A percentile compares a stretch with the other conserved stretches of the same genome.
These are phyloP conservation scores for Taphrina sp. DNA, from an alignment of 1,139 yeast species.

Conservation along the genomic window DNA sequence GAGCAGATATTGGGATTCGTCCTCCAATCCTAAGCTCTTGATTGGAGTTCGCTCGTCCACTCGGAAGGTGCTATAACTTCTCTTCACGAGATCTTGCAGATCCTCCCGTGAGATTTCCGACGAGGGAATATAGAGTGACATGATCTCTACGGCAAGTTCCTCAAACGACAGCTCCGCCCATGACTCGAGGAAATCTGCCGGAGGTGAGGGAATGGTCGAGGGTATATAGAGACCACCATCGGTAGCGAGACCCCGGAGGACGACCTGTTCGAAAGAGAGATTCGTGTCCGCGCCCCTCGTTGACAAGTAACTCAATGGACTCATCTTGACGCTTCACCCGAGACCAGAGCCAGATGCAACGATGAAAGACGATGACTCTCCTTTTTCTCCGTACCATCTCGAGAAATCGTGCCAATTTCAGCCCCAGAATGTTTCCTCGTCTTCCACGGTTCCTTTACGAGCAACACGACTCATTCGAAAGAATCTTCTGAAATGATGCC, in stretches of 20 bases:
- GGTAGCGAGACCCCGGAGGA: conserved; percentile 83
- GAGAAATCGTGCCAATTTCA: neutral
- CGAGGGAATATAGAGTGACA: conserved; percentile 70
- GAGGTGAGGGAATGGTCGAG: conserved; percentile 68
- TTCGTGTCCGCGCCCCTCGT: conserved; percentile 35
- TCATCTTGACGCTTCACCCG: neutral
- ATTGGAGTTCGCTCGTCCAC: conserved; percentile 83
- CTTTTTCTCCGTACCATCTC: neutral
- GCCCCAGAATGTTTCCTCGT: too few relatives aligned
- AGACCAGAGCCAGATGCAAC: neutral
- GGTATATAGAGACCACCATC: conserved; percentile 97
- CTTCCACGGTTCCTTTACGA: too few relatives aligned
- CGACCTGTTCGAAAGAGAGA: conserved; percentile 34
- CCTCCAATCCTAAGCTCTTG: conserved; percentile 53
- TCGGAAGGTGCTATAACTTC: conserved; percentile 87
- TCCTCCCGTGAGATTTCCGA: conserved; percentile 72
- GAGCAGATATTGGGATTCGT: conserved; percentile 65
- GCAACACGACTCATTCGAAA: too few relatives aligned
- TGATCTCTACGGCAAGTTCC: conserved; percentile 80
- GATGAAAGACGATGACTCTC: neutral
- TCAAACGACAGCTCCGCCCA: conserved; percentile 79
- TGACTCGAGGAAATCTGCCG: conserved; percentile 56
- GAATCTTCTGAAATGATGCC: too few relatives aligned
- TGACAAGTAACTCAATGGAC: conserved; percentile 26
- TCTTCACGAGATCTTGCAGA: conserved; percentile 58